Percentiles rank a stretch among this genome's conserved stretches.
Conservation (phyloP, 2,329 filamentous ascomycete genomes). For the Plenodomus lindquistii region DNA sequence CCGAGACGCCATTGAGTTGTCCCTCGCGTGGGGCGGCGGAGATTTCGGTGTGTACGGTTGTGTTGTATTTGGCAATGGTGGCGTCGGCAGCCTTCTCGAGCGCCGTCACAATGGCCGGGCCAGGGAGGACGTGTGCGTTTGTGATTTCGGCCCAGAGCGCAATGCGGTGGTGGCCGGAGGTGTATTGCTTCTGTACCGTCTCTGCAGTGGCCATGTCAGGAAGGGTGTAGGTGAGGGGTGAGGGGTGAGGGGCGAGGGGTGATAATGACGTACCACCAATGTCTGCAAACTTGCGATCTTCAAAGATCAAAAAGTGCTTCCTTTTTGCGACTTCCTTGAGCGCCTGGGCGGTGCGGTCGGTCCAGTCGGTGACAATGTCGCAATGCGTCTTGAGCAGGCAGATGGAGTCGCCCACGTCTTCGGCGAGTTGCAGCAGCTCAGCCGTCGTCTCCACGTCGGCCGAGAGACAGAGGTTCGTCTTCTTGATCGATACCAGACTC, state of each 20-base stretch:
- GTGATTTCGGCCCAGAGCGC: slow-evolving; percentile 58
- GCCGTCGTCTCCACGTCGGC: slow-evolving; percentile 61
- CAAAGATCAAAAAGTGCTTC: slow-evolving; percentile 58
- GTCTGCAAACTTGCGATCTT: slow-evolving; percentile 60
- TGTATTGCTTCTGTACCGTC: slow-evolving; percentile 60
- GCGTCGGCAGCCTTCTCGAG: slow-evolving; percentile 53
- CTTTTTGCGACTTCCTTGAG: slow-evolving; percentile 53
- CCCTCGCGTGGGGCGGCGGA: slow-evolving; percentile 41
- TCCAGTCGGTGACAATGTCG: slow-evolving; percentile 65
- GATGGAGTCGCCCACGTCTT: slow-evolving; percentile 63
- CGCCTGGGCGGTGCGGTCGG: slow-evolving; percentile 56
- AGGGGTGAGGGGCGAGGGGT: neutral
- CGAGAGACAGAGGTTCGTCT: slow-evolving; percentile 59
- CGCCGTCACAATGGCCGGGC: slow-evolving; percentile 56
- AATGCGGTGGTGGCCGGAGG: slow-evolving; percentile 54
- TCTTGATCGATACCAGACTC: slow-evolving; percentile 54
- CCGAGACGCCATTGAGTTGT: slow-evolving; percentile 33
- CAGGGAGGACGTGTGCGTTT: slow-evolving; percentile 58
- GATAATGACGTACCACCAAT: slow-evolving; percentile 54
- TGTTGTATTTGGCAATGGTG: slow-evolving; percentile 55
- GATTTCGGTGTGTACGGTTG: slow-evolving; percentile 57
- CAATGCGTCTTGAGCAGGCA: slow-evolving; percentile 65
- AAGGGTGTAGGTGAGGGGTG: neutral
- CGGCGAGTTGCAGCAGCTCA: slow-evolving; percentile 59
- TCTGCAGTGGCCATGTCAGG: slow-evolving; percentile 38